Base-by-base conservation (phyloP, 305 asterid genomes). In the Fraxinus latifolia region DNA sequence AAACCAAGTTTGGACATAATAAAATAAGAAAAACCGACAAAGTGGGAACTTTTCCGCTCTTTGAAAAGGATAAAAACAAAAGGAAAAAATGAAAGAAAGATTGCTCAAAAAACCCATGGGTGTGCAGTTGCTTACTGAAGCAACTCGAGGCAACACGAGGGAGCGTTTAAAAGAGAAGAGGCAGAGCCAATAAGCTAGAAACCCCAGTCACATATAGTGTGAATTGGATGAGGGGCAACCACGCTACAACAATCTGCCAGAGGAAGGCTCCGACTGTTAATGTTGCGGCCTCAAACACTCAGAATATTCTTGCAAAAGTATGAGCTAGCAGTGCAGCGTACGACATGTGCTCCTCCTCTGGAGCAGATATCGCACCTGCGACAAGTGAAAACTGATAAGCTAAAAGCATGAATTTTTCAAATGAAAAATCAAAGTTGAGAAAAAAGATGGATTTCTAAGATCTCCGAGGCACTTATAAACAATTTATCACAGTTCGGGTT, bases 291-390 rank as follows among this genome's bases (percentile, higher is more conserved):
- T 94, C 92, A 92, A 90, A 92, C 91, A 93, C 88, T 91, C 95
- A 91, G 93, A 86, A 88, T 90, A 89, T 87, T 90, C 95, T 90
- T 84, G 93, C 83, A 87, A 88, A 91, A 90, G 85, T 89, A 94
- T 92, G 97, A 89, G 91, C 95, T 88, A 87, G 95, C 97, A 94
- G 85, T 86, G 97, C 99, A 94, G 98, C 94, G 99, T 94, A 95
- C 97, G 99, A 95, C 99, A 95, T 93, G 95, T 95, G 97, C 98
- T 94, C 98, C 98, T 87, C 96, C 97, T 86, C 90, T 80, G 99
- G 99, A 95, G 99, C 99, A 95, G 93, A 95, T 95, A 95, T 95
- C 99, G 99, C 99, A 95, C 97, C 98, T 94, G 98, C 98, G 97
- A 92, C 94, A 94, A 94, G 94, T 88, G 91, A 93, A 77, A 93